Evolutionary conservation across 2,329 filamentous ascomycete genomes (phyloP).

Genomic region (Apiospora aurea): DNA sequence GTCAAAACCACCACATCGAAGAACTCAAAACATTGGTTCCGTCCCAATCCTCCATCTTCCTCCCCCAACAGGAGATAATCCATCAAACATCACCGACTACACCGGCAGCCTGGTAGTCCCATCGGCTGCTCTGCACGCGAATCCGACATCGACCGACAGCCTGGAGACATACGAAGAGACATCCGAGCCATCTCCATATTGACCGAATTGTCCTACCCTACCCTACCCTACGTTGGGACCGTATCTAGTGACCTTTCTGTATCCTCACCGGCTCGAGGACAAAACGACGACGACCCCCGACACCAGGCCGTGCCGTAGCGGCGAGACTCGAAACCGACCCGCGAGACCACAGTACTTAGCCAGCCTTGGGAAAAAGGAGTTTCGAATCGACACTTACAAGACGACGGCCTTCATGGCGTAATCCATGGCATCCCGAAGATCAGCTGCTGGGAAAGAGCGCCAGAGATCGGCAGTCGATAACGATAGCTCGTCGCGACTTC

Average conservation of each 20-base stretch:
- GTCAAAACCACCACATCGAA: constrained; percentile 26
- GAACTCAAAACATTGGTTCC: constrained; percentile 27
- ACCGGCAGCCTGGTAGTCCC: neutral
- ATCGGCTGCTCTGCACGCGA: neutral
- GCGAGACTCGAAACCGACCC: neutral
- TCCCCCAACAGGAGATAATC: neutral
- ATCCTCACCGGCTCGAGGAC: constrained; percentile 9
- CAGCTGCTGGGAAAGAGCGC: constrained; percentile 52
- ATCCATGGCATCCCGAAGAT: constrained; percentile 72
- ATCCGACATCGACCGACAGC: neutral
- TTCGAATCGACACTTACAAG: constrained; percentile 7
- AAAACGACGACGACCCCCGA: neutral
- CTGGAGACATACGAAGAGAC: neutral
- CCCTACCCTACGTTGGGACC: neutral
- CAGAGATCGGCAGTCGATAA: constrained; percentile 62
- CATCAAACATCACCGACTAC: neutral
- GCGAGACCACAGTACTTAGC: neutral
- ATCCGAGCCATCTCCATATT: neutral
- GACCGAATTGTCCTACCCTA: neutral
- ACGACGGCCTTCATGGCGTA: constrained; percentile 63
- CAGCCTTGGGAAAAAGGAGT: neutral
- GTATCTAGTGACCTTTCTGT: neutral
- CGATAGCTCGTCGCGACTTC: constrained; percentile 59
- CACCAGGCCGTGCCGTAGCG: neutral
- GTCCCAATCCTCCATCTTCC: constrained; percentile 19